Evolutionary conservation across 306 rosid species (phyloP), one percentile per base, ranked within the genome.

Genomic region (Malus asiatica): DNA sequence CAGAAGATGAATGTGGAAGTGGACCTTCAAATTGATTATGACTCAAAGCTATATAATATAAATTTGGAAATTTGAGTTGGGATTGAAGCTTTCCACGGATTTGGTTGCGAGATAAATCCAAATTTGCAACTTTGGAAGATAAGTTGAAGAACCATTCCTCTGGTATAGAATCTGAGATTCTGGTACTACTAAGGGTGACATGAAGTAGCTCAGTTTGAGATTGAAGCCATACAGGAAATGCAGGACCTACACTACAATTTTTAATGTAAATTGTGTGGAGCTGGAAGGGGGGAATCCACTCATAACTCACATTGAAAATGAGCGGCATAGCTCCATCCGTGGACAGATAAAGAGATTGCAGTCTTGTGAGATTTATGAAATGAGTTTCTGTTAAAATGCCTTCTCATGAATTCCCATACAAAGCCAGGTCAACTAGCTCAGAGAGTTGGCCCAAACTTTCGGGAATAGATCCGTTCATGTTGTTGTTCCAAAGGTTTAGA

Each of bases 261-360:
- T 0, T 3, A 20, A 35, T 55, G 66, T 0, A 1, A 20, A 71
- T 32, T 11, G 14, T 55, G 11, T 53, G 19, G 14, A 71, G 76
- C 66, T 20, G 8, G 52, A 71, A 71, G 35, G 52, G 65, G 57
- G 76, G 76, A 72, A 35, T 5, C 76, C 76, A 55, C 6, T 12
- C 51, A 20, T 11, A 1, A 20, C 11, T 8, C 30, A 71, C 12
- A 11, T 33, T 33, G 75, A 71, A 71, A 52, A 3, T 20, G 13
- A 71, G 25, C 6, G 64, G 19, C 20, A 9, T 4, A 4, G 5
- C 27, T 16, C 1, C 12, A 9, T 19, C 7, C 19, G 23, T 12
- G 72, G 2, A 61, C 32, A 27, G 9, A 2, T 3, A 22, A 2
- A 70, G 0, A 12, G 33, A 0, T 32, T 2, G 14, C 4, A 53